A percentile compares a stretch with the other conserved stretches of the same genome.
phyloP scores from a whole-genome alignment of 2,329 filamentous ascomycete genomes.

The Colletotrichum cordylinicola region DNA sequence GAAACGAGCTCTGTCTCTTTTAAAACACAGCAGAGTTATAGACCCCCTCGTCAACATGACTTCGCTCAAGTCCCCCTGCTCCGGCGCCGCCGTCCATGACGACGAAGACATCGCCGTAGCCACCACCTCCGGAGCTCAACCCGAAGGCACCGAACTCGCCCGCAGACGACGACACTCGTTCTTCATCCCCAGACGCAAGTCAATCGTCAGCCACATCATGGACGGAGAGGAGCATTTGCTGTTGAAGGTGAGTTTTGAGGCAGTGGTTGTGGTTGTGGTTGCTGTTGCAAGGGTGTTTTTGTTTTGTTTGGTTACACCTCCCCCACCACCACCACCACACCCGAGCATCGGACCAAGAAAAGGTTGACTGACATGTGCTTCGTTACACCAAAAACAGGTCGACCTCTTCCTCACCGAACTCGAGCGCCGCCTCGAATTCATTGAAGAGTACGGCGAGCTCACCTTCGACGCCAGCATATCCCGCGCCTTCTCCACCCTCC shows the following conservation, averaged over 20 bases:
- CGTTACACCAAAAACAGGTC: slow-evolving; percentile 51
- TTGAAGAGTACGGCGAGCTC: slow-evolving; percentile 86
- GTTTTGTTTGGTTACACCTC: neutral
- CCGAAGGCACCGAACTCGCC: slow-evolving; percentile 32
- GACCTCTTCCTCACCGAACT: slow-evolving; percentile 86
- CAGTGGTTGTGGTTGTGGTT: neutral
- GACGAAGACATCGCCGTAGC: slow-evolving; percentile 41
- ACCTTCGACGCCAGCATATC: slow-evolving; percentile 85
- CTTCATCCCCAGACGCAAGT: slow-evolving; percentile 62
- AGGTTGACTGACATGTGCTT: neutral
- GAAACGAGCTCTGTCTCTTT: neutral
- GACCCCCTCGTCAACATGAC: slow-evolving; percentile 35
- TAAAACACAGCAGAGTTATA: slow-evolving; percentile 1
- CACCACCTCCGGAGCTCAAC: slow-evolving; percentile 46
- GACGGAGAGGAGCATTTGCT: slow-evolving; percentile 67
- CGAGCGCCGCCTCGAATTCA: slow-evolving; percentile 83
- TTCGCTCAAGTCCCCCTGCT: slow-evolving; percentile 42
- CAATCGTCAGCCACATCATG: slow-evolving; percentile 64
- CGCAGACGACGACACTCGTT: slow-evolving; percentile 62
- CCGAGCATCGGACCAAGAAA: neutral
- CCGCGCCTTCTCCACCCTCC: slow-evolving; percentile 83
- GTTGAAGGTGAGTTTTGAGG: slow-evolving; percentile 51
- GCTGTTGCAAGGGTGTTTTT: neutral
- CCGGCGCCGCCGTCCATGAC: slow-evolving; percentile 34
- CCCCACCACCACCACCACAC: neutral